phyloP scores from a whole-genome alignment of 140 eudicot genomes.

The Erigeron philadelphicus region DNA sequence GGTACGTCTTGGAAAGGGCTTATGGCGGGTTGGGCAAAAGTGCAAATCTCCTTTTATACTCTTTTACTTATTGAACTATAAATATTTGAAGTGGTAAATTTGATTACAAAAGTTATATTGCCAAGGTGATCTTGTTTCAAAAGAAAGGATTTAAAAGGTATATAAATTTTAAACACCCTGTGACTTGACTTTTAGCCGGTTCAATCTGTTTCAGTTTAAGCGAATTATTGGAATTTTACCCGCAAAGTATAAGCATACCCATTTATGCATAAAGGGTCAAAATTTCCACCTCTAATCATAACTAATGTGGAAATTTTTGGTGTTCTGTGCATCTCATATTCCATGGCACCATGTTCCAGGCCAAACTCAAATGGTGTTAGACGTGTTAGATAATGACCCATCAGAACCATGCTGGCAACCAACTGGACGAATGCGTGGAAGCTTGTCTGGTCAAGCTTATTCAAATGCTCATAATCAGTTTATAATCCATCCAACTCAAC shows the following conservation, averaged over 20 bases:
- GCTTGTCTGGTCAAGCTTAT: conserved; percentile 60
- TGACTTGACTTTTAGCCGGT: not conserved
- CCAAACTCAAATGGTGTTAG: not conserved
- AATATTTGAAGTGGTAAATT: not conserved
- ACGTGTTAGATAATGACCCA: conserved; percentile 11
- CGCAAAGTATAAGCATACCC: not conserved
- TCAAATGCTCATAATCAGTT: conserved; percentile 46
- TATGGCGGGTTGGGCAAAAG: not conserved
- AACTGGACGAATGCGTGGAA: conserved; percentile 84
- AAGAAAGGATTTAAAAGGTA: not conserved
- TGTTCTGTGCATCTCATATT: not conserved
- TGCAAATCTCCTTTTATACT: not conserved
- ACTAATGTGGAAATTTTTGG: not conserved
- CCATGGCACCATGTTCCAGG: not conserved
- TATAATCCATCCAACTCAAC: conserved; percentile 51
- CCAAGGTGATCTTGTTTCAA: not conserved
- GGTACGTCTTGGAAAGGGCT: not conserved
- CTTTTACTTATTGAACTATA: not conserved
- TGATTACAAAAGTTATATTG: not conserved
- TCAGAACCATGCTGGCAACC: conserved; percentile 58
- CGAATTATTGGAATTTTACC: not conserved
- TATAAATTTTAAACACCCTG: not conserved
- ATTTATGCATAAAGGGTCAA: not conserved
- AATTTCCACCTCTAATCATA: not conserved
- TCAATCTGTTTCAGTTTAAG: not conserved